phyloP scores from a whole-genome alignment of 2,329 filamentous ascomycete genomes.

The Neofusicoccum kwambonambiense region DNA sequence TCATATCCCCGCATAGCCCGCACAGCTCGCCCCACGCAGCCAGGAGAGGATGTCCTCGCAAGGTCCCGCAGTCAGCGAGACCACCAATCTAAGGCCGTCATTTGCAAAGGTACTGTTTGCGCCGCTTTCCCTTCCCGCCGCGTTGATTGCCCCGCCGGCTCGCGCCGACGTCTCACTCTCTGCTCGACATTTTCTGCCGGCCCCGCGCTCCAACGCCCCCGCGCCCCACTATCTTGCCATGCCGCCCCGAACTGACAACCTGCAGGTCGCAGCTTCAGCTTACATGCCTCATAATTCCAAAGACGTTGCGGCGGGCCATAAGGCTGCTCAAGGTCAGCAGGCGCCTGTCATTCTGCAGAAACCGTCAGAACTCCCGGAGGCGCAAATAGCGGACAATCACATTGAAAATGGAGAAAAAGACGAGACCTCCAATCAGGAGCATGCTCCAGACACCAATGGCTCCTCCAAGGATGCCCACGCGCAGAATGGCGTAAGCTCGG shows the following conservation, averaged over 20 bases:
- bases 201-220: neutral
- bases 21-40: neutral
- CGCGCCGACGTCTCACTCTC: neutral
- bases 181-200: neutral
- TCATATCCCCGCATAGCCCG: slow-evolving; percentile 4
- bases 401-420: slow-evolving; percentile 11
- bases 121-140: neutral
- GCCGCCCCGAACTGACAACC: slow-evolving; percentile 21
- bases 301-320: slow-evolving; percentile 27
- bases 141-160: neutral
- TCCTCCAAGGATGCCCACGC: slow-evolving; percentile 10
- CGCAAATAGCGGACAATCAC: neutral
- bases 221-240: neutral
- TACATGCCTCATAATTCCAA: slow-evolving; percentile 33
- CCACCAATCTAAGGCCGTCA: slow-evolving; percentile 53
- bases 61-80: slow-evolving; percentile 16
- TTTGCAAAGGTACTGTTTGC: slow-evolving; percentile 68
- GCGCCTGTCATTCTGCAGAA: slow-evolving; percentile 25
- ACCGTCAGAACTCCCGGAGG: slow-evolving; percentile 10
- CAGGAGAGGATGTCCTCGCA: slow-evolving; percentile 18
- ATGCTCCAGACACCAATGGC: slow-evolving; percentile 6
- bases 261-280: slow-evolving; percentile 43
- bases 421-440: neutral
- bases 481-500: slow-evolving; percentile 15
- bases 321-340: slow-evolving; percentile 27